A percentile compares a stretch with the other conserved stretches of the same genome.
Conservation (phyloP, 1,139 yeast genomes). For the Diutina mesorugosa region DNA sequence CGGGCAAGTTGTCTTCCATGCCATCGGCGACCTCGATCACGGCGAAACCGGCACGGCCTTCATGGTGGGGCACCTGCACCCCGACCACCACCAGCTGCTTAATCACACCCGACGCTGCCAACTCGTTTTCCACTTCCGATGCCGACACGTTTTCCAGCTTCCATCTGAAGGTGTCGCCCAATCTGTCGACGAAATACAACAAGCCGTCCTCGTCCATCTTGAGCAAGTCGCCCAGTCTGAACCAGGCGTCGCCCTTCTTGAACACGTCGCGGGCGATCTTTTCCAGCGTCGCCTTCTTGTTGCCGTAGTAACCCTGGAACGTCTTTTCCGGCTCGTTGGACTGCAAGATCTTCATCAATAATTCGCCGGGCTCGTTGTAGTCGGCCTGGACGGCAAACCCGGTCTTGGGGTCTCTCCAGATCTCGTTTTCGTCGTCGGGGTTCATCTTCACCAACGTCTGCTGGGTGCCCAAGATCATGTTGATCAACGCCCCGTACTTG, state of each 20-base stretch:
- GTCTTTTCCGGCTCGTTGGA: constrained; percentile 54
- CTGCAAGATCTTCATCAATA: constrained; percentile 61
- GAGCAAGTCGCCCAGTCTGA: constrained; percentile 78
- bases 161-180: constrained; percentile 97
- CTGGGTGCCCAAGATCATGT: constrained; percentile 36
- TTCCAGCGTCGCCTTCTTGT: constrained; percentile 64
- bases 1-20: constrained; percentile 5
- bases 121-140: constrained; percentile 9
- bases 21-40: constrained; percentile 35
- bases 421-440: constrained; percentile 63
- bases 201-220: constrained; percentile 56
- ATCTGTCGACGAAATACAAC: constrained; percentile 77
- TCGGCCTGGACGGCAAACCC: constrained; percentile 38
- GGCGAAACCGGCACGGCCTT: constrained; percentile 91
- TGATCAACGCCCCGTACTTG: constrained; percentile 60
- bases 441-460: constrained; percentile 65
- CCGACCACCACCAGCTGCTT: constrained; percentile 79
- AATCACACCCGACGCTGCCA: constrained; percentile 7
- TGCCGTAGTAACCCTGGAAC: constrained; percentile 85
- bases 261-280: constrained; percentile 67
- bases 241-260: constrained; percentile 83
- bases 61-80: constrained; percentile 73
- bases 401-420: constrained; percentile 57
- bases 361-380: constrained; percentile 69
- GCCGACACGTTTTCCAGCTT: constrained; percentile 35